Conservation (phyloP, 2,329 filamentous ascomycete genomes). For the Aphanocladium album region DNA sequence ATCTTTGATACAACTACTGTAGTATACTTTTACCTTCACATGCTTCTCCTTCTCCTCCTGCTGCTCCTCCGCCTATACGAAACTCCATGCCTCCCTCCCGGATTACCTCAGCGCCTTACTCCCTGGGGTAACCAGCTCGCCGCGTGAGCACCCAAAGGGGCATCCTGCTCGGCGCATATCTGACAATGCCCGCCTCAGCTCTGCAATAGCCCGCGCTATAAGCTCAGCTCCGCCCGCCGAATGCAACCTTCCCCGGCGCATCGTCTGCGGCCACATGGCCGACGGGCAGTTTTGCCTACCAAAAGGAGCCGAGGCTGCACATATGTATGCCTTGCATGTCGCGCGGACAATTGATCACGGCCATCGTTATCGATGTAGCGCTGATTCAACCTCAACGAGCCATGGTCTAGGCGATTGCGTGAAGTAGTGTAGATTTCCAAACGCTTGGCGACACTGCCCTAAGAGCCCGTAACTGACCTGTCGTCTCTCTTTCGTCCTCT, state of each 20-base stretch:
- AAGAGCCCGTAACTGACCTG: too few relatives aligned
- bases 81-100: not conserved
- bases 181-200: not conserved
- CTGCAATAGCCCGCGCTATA: not conserved
- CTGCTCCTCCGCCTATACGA: not conserved
- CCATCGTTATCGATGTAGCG: not conserved
- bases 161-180: not conserved
- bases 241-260: not conserved
- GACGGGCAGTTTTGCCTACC: not conserved
- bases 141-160: not conserved
- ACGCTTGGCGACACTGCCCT: too few relatives aligned
- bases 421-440: not conserved
- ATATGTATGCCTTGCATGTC: not conserved
- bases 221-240: not conserved
- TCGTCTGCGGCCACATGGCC: not conserved
- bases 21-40: not conserved
- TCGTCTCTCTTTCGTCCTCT: too few relatives aligned
- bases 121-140: not conserved
- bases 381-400: too few relatives aligned
- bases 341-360: not conserved
- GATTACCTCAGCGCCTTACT: constrained; percentile 8
- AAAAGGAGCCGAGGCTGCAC: not conserved
- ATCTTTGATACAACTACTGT: not conserved
- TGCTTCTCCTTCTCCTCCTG: too few relatives aligned
- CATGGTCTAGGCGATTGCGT: too few relatives aligned